phyloP scores from a whole-genome alignment of 2,329 filamentous ascomycete genomes.

The Xylariales sp. region DNA sequence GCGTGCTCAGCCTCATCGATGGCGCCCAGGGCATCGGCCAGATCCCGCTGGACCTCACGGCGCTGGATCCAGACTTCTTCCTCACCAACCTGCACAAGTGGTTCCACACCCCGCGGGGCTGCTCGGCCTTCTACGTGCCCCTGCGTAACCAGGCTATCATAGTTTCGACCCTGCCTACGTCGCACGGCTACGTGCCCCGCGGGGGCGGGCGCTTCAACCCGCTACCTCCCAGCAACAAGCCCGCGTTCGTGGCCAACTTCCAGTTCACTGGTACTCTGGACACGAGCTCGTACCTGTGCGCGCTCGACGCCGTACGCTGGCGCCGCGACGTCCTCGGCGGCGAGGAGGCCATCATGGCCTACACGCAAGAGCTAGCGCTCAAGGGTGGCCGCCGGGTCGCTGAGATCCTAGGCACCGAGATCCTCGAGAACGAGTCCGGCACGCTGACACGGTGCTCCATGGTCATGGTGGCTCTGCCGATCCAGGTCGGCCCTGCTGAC shows the following conservation, averaged over 20 bases:
- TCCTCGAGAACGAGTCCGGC: conserved; percentile 62
- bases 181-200: conserved; percentile 66
- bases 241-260: conserved; percentile 65
- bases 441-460: conserved; percentile 65
- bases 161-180: conserved; percentile 71
- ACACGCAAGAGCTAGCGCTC: conserved; percentile 58
- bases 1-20: conserved; percentile 72
- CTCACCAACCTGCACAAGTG: conserved; percentile 88
- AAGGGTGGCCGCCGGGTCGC: conserved; percentile 60
- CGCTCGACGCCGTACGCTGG: conserved; percentile 69
- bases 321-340: conserved; percentile 66
- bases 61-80: conserved; percentile 78
- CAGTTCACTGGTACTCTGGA: conserved; percentile 76
- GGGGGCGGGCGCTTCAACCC: conserved; percentile 28
- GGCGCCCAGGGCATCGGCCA: conserved; percentile 83
- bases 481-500: conserved; percentile 3
- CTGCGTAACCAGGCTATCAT: conserved; percentile 71
- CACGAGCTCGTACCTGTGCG: conserved; percentile 64
- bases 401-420: conserved; percentile 60
- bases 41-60: conserved; percentile 62
- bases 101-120: conserved; percentile 76
- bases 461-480: conserved; percentile 69
- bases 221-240: conserved; percentile 43
- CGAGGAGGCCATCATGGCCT: conserved; percentile 63
- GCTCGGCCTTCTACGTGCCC: conserved; percentile 78